Percentiles rank a stretch among this genome's conserved stretches.
These are phyloP conservation scores for Quambalaria eucalypti DNA, from an alignment of 1,284 basidiomycete species.

Conservation along the genomic window DNA sequence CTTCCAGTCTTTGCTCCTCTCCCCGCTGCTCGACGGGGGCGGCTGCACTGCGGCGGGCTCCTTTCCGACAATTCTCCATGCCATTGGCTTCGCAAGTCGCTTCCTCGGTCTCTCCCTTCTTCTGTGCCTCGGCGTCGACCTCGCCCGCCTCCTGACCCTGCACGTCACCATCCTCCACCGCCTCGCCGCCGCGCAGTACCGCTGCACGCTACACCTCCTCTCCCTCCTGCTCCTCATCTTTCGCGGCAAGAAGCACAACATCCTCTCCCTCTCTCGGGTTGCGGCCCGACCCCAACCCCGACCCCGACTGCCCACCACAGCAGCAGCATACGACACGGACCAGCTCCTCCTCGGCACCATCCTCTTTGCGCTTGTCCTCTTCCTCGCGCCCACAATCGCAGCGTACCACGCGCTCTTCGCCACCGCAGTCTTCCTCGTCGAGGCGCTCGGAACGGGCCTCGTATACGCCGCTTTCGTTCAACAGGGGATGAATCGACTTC, in stretches of 20 bases:
- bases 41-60: too few species aligned
- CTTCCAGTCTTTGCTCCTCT: slow-evolving; percentile 51
- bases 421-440: slow-evolving; percentile 50
- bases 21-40: not conserved
- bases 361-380: slow-evolving; percentile 80
- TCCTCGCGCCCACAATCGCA: slow-evolving; percentile 79
- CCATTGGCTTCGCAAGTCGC: slow-evolving; percentile 54
- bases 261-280: slow-evolving; percentile 70
- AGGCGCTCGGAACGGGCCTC: too few species aligned
- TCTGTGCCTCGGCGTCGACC: slow-evolving; percentile 61
- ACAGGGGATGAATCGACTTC: too few species aligned
- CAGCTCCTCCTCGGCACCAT: slow-evolving; percentile 89
- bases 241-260: slow-evolving; percentile 58
- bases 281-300: slow-evolving; percentile 83
- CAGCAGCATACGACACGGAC: slow-evolving; percentile 83
- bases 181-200: slow-evolving; percentile 60
- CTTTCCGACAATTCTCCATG: slow-evolving; percentile 51
- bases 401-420: slow-evolving; percentile 78
- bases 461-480: too few species aligned
- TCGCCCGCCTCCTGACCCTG: slow-evolving; percentile 59
- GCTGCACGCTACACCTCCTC: slow-evolving; percentile 55
- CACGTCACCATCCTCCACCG: slow-evolving; percentile 69
- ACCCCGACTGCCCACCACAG: slow-evolving; percentile 55
- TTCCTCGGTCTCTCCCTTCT: slow-evolving; percentile 63
- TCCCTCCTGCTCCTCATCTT: slow-evolving; percentile 86